These are phyloP conservation scores for Paecilomyces variotii DNA, from an alignment of 2,329 filamentous ascomycete genomes.

Conservation along the genomic window DNA sequence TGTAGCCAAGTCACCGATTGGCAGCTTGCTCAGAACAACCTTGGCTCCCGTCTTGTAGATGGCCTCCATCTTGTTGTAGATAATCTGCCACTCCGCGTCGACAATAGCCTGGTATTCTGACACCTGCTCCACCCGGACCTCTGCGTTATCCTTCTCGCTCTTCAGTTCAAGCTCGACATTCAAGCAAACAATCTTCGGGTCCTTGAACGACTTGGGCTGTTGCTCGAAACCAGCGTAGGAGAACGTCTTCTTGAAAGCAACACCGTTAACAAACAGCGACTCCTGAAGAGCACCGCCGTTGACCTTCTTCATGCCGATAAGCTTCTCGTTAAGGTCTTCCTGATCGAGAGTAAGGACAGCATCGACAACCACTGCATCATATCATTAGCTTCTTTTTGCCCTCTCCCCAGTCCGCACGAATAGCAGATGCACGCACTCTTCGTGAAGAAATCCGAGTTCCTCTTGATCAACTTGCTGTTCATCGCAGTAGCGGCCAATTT, in stretches of 20 bases:
- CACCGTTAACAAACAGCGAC: conserved; percentile 92
- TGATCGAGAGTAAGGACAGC: conserved; percentile 93
- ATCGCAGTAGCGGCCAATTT: conserved; percentile 94
- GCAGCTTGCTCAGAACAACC: conserved; percentile 93
- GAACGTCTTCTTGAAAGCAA: conserved; percentile 99
- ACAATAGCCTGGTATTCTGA: conserved; percentile 99
- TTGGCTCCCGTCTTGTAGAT: conserved; percentile 90
- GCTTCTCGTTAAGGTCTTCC: conserved; percentile 92
- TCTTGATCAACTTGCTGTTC: conserved; percentile 99
- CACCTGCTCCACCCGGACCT: conserved; percentile 95
- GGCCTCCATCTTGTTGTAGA: conserved; percentile 98
- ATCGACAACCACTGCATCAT: conserved; percentile 78
- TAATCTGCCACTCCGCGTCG: conserved; percentile 99
- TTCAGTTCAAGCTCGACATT: conserved; percentile 98
- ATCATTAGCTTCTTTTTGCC: conserved; percentile 8
- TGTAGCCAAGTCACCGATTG: conserved; percentile 93
- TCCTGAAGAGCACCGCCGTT: conserved; percentile 93
- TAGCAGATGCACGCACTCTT: conserved; percentile 59
- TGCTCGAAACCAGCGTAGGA: conserved; percentile 98
- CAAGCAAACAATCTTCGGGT: conserved; percentile 93
- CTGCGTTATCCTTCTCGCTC: conserved; percentile 98
- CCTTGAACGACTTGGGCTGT: conserved; percentile 88
- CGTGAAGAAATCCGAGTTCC: conserved; percentile 94
- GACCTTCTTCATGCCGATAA: conserved; percentile 98
- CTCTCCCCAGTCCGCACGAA: neutral